These are phyloP conservation scores for Candida hispaniensis DNA, from an alignment of 805 yeast species.

Conservation along the genomic window DNA sequence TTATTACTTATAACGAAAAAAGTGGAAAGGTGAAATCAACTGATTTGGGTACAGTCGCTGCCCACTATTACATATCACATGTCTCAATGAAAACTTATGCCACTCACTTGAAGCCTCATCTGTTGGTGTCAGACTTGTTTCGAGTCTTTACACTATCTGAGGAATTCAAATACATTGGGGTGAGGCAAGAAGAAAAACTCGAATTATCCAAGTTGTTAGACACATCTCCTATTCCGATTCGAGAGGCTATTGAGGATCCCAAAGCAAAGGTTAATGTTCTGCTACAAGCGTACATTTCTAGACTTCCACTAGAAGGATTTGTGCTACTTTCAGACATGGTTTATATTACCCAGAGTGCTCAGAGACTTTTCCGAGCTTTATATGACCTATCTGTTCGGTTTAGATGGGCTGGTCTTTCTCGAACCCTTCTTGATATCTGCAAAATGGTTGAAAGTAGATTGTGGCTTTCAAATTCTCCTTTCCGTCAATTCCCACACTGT, in stretches of 20 bases:
- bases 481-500: slow-evolving; percentile 68
- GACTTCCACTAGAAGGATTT: slow-evolving; percentile 68
- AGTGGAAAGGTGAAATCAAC: slow-evolving; percentile 44
- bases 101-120: slow-evolving; percentile 50
- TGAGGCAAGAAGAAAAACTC: slow-evolving; percentile 72
- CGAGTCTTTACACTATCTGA: slow-evolving; percentile 69
- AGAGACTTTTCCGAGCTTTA: slow-evolving; percentile 76
- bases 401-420: slow-evolving; percentile 60
- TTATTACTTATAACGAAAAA: slow-evolving; percentile 46
- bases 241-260: slow-evolving; percentile 59
- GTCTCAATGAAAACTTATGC: slow-evolving; percentile 61
- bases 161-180: slow-evolving; percentile 76
- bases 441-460: slow-evolving; percentile 70
- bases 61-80: slow-evolving; percentile 73
- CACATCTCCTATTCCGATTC: slow-evolving; percentile 77
- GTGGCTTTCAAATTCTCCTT: slow-evolving; percentile 81
- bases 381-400: slow-evolving; percentile 63
- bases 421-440: slow-evolving; percentile 49
- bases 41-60: slow-evolving; percentile 72
- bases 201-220: slow-evolving; percentile 63
- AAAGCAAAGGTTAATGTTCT: slow-evolving; percentile 68
- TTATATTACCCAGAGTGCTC: slow-evolving; percentile 86
- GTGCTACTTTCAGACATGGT: slow-evolving; percentile 90
- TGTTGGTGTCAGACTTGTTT: slow-evolving; percentile 62
- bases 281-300: slow-evolving; percentile 78